A percentile compares a stretch with the other conserved stretches of the same genome.
Conservation (phyloP, 2,329 filamentous ascomycete species). For the Aspergillus brunneoviolaceus region DNA sequence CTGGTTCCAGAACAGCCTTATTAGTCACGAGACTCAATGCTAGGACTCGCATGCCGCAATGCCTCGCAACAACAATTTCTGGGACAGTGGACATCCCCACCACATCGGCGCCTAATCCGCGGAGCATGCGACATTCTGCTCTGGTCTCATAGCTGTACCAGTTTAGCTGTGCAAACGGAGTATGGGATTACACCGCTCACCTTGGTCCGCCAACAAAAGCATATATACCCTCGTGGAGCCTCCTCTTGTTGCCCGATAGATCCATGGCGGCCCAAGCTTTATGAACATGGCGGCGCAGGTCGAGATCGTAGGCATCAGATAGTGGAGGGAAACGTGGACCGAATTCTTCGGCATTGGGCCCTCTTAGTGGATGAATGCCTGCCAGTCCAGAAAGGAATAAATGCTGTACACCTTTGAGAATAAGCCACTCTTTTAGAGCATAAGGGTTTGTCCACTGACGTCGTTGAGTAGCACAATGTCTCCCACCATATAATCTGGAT, state of each 20-base stretch:
- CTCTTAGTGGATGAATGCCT: conserved; percentile 61
- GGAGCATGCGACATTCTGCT: conserved; percentile 64
- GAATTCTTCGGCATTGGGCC: conserved; percentile 62
- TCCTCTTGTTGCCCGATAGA: conserved; percentile 46
- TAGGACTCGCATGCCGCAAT: conserved; percentile 62
- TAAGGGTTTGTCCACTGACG: conserved; percentile 38
- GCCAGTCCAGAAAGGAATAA: conserved; percentile 63
- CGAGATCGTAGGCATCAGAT: conserved; percentile 66
- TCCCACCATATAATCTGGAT: conserved; percentile 62
- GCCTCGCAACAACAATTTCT: conserved; percentile 65
- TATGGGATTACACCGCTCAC: conserved; percentile 37
- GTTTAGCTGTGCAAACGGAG: not conserved
- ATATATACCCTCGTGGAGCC: conserved; percentile 65
- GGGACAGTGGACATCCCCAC: conserved; percentile 71
- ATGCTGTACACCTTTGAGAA: conserved; percentile 47
- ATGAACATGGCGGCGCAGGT: conserved; percentile 58
- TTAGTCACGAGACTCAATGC: conserved; percentile 68
- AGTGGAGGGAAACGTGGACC: conserved; percentile 63
- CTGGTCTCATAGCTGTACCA: conserved; percentile 59
- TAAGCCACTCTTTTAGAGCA: not conserved
- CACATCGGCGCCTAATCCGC: conserved; percentile 62
- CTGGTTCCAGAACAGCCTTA: conserved; percentile 59
- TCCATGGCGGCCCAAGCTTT: conserved; percentile 54
- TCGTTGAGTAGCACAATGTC: conserved; percentile 67
- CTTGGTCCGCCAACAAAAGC: conserved; percentile 64